Evolutionary conservation across 176 grass and related monocot species (phyloP).

Genomic region (Melocanna baccifera): DNA sequence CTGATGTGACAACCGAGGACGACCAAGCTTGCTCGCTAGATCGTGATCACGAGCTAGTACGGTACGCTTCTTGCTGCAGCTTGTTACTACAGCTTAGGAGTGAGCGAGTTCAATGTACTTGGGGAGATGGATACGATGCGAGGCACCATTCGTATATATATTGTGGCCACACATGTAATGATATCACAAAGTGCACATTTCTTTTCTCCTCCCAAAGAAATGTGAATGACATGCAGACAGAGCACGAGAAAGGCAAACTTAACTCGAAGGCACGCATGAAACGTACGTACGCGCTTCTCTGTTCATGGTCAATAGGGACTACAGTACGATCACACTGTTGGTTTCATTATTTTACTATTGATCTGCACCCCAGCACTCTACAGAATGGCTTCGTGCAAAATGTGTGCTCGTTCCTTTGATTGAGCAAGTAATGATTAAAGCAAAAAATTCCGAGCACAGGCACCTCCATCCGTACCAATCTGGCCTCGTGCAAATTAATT

Average conservation of each 20-base stretch:
- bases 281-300: conserved; percentile 32
- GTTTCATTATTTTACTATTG: not conserved
- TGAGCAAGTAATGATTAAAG: conserved; percentile 30
- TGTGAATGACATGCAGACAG: conserved; percentile 40
- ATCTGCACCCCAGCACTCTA: not conserved
- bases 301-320: not conserved
- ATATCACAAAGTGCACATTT: not conserved
- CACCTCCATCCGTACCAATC: not conserved
- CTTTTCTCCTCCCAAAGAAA: not conserved
- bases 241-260: not conserved
- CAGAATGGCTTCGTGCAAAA: conserved; percentile 34
- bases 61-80: not conserved
- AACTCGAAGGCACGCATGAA: not conserved
- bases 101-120: not conserved
- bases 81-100: not conserved
- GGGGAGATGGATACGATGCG: not conserved
- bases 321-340: conserved; percentile 7
- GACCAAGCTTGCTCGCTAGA: not conserved
- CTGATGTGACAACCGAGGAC: not conserved
- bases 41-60: not conserved
- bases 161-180: not conserved
- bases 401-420: conserved; percentile 2
- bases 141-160: conserved; percentile 30
- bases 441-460: not conserved
- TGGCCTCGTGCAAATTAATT: not conserved